These are phyloP conservation scores for Exophiala mesophila DNA, from an alignment of 2,329 filamentous ascomycete species.

Conservation along the genomic window DNA sequence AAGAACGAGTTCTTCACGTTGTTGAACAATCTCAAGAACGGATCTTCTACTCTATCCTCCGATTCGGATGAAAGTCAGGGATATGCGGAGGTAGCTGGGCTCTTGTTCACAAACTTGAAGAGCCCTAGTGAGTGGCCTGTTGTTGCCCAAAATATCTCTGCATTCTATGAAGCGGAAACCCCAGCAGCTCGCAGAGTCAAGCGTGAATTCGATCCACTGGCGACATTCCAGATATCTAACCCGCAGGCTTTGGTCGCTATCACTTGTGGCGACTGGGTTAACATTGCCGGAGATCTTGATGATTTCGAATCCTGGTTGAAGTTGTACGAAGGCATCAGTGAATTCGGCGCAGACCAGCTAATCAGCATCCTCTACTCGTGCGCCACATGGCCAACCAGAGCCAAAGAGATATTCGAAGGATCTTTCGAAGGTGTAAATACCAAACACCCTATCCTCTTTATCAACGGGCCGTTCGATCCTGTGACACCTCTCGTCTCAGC, in stretches of 20 bases:
- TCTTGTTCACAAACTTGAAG: neutral
- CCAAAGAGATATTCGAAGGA: constrained; percentile 25
- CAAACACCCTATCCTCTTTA: constrained; percentile 26
- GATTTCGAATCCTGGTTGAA: constrained; percentile 26
- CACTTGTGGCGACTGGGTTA: constrained; percentile 11
- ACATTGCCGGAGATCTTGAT: neutral
- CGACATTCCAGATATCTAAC: neutral
- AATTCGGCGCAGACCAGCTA: constrained; percentile 3
- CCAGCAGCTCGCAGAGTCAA: neutral
- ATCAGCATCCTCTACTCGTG: constrained; percentile 1
- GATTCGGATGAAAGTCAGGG: constrained; percentile 36
- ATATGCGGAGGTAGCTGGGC: neutral
- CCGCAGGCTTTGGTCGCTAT: constrained; percentile 3
- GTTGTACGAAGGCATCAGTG: constrained; percentile 10
- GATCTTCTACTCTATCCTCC: constrained; percentile 39
- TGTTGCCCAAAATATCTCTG: neutral
- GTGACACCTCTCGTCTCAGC: constrained; percentile 27
- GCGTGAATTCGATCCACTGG: neutral
- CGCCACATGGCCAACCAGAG: constrained; percentile 20
- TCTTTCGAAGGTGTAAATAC: constrained; percentile 24
- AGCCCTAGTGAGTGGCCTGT: neutral
- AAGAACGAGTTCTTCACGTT: constrained; percentile 2
- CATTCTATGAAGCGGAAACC: neutral
- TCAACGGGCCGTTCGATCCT: constrained; percentile 26
- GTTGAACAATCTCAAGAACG: neutral